phyloP scores from a whole-genome alignment of 208 protist species.

The Jaenimonas drosophilae region DNA sequence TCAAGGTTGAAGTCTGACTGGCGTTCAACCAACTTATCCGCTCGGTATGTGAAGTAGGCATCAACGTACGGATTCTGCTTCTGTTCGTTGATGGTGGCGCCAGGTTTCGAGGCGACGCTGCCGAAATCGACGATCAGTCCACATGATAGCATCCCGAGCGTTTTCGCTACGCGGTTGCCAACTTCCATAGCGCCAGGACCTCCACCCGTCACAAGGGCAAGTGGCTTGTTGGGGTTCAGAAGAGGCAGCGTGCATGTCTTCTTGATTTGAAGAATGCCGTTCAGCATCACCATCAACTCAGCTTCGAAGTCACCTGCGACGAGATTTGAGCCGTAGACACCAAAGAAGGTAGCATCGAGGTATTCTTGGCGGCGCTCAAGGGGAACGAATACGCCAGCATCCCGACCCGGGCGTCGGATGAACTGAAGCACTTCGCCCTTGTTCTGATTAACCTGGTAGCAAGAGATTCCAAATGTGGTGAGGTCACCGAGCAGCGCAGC shows the following conservation, averaged over 20 bases:
- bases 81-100: conserved; percentile 90
- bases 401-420: conserved; percentile 65
- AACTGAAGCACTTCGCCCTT: conserved; percentile 82
- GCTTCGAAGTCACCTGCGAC: conserved; percentile 88
- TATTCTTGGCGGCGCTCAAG: conserved; percentile 82
- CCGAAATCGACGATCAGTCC: conserved; percentile 89
- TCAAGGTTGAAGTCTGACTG: conserved; percentile 92
- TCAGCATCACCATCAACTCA: conserved; percentile 76
- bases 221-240: conserved; percentile 58
- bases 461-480: conserved; percentile 78
- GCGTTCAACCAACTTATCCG: conserved; percentile 88
- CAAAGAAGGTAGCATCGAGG: conserved; percentile 82
- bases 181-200: conserved; percentile 91
- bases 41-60: conserved; percentile 88
- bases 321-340: conserved; percentile 90
- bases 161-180: conserved; percentile 87
- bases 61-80: conserved; percentile 87
- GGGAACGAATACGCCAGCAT: conserved; percentile 82
- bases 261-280: conserved; percentile 72
- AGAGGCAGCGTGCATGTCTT: conserved; percentile 54
- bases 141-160: conserved; percentile 85
- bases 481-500: conserved; percentile 78
- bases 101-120: conserved; percentile 65
- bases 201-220: conserved; percentile 88
- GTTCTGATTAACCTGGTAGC: conserved; percentile 79